Base-by-base conservation (phyloP, 1,284 basidiomycete genomes). In the Cutaneotrichosporon sp. region DNA sequence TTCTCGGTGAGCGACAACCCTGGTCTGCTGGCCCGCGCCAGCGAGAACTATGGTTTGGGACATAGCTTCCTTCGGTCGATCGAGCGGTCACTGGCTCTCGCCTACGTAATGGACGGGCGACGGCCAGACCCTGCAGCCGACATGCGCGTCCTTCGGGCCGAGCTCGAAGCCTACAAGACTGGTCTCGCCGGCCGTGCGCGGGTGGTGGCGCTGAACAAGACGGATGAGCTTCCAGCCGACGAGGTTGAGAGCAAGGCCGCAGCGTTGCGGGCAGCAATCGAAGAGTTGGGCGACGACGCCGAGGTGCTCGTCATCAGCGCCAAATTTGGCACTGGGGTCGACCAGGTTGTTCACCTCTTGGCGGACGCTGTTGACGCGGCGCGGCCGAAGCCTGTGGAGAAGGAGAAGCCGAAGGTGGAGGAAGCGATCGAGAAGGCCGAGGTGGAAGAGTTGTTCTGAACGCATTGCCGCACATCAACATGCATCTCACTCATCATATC, bases 1-100 rank as follows among this genome's bases (percentile, higher is more conserved):
- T 94, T 98, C 81, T 95, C 91, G 1, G 88, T 99, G 63, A 91
- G 94, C n/a, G 96, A 99, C 81, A 97, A 98, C 74, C 96, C 97
- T 0, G 96, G 96, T 13, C 86, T 99, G 34, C 89, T 98, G 57
- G 85, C 87, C 8, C 85, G 86, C 11, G 92, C 95, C 0, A 90
- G 92, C 2, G 86, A 90, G 69, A 91, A 96, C 77, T 87, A 93
- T 50, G 96, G 96, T 1, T 84, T 99, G 0, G 97, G 97, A 0
- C 94, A 98, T 78, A 89, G 90, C 0, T 99, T 99, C 82, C 81
- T 99, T 30, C 87, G 93, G 2, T 90, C 92, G 7, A 91, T 98
- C 77, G 96, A 99, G 76, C 88, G 96, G 3, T 95, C 92, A 8
- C 86, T 89, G 36, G 90, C 91, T 5, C 86, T 99, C 4, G 90